Percentiles rank a stretch among this genome's conserved stretches.
Evolutionary conservation across 768 basidiomycete genomes (phyloP).

Genomic region (Pisolithus tinctorius): DNA sequence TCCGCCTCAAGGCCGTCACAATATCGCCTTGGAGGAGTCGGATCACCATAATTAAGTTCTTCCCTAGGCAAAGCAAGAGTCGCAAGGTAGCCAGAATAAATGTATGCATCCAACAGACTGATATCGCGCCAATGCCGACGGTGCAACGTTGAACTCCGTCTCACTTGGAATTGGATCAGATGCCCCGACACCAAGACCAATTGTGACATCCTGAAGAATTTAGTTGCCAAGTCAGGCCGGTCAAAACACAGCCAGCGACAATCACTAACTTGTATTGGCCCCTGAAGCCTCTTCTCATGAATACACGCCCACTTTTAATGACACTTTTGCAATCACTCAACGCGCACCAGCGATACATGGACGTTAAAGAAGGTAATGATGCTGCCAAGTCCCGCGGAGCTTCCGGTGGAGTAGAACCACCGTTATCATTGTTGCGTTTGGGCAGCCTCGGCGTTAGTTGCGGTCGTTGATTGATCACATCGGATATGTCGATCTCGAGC

Average conservation of each 20-base stretch:
- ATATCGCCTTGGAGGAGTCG: constrained; percentile 64
- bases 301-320: constrained; percentile 65
- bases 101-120: constrained; percentile 66
- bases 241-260: neutral
- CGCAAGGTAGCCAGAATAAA: constrained; percentile 83
- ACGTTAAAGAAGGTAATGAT: constrained; percentile 50
- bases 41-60: constrained; percentile 52
- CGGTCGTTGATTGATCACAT: constrained; percentile 41
- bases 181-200: constrained; percentile 72
- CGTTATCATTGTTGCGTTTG: constrained; percentile 25
- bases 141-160: constrained; percentile 51
- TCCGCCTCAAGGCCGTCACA: constrained; percentile 85
- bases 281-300: constrained; percentile 58
- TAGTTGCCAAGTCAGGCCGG: neutral
- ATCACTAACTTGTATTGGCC: constrained; percentile 72
- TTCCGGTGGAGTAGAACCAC: constrained; percentile 41
- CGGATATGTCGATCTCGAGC: constrained; percentile 75
- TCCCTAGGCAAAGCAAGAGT: constrained; percentile 55
- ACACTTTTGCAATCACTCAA: constrained; percentile 75
- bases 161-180: constrained; percentile 65
- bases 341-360: constrained; percentile 84
- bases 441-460: constrained; percentile 51
- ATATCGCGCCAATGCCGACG: constrained; percentile 48
- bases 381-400: constrained; percentile 46
- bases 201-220: constrained; percentile 48